Conservation (phyloP, 192 early-diverging fungal species). For the Coemansia brasiliensis region DNA sequence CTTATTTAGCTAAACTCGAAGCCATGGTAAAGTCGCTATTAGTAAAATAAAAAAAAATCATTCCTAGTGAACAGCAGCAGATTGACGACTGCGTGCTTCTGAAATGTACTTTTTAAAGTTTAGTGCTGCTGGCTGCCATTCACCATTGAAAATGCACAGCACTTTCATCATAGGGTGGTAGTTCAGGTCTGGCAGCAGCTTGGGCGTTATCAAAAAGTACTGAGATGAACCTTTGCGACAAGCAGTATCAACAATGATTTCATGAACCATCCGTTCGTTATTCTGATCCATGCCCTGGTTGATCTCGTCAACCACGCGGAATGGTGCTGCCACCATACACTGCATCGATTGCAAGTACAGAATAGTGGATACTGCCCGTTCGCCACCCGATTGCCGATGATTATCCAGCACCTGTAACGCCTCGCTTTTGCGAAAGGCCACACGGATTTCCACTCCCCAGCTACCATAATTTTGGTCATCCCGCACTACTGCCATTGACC, state of each 20-base stretch:
- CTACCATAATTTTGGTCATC: conserved; percentile 80
- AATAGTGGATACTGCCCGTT: conserved; percentile 94
- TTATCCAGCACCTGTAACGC: conserved; percentile 80
- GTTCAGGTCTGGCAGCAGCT: conserved; percentile 87
- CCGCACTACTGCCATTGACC: neutral
- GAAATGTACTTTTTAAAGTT: conserved; percentile 41
- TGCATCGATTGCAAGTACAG: conserved; percentile 95
- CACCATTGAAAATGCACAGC: conserved; percentile 92
- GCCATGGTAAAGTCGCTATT: conserved; percentile 27
- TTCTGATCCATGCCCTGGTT: conserved; percentile 99
- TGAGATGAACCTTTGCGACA: conserved; percentile 59
- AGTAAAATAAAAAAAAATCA: neutral
- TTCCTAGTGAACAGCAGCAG: conserved; percentile 2
- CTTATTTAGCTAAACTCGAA: conserved; percentile 64
- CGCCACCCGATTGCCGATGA: conserved; percentile 95
- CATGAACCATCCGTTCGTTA: conserved; percentile 95
- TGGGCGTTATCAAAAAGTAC: conserved; percentile 99
- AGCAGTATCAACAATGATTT: conserved; percentile 82
- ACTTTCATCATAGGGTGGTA: conserved; percentile 93
- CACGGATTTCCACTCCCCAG: conserved; percentile 94
- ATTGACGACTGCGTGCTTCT: conserved; percentile 15
- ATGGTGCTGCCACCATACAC: conserved; percentile 78
- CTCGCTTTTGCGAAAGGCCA: conserved; percentile 89
- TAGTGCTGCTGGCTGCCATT: conserved; percentile 71
- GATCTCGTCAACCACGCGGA: conserved; percentile 99